Conservation (phyloP, 768 basidiomycete genomes). For the Peribolospora kevripleyi region DNA sequence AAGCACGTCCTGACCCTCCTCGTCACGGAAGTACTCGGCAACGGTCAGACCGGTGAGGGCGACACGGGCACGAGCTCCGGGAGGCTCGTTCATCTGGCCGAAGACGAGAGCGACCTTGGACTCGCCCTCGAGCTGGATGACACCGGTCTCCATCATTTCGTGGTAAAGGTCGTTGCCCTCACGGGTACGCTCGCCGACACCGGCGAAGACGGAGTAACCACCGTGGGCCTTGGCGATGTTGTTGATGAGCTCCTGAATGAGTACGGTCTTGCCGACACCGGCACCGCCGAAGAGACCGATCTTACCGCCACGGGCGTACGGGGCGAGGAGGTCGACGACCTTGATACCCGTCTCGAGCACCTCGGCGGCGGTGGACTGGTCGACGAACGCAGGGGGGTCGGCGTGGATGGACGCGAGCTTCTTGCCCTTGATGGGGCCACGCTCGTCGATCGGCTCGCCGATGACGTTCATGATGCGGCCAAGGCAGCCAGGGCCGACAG, state of each 20-base stretch:
- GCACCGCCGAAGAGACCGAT: constrained; percentile 99
- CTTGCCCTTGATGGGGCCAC: constrained; percentile 92
- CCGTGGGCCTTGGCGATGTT: constrained; percentile 99
- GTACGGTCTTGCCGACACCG: constrained; percentile 99
- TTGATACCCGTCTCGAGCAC: constrained; percentile 99
- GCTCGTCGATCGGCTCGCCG: constrained; percentile 98
- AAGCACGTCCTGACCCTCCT: constrained; percentile 99
- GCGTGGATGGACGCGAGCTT: constrained; percentile 83
- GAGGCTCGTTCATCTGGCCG: constrained; percentile 99
- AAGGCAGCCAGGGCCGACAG: constrained; percentile 78
- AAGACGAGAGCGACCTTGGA: constrained; percentile 99
- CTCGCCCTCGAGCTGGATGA: constrained; percentile 98
- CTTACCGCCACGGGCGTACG: constrained; percentile 99
- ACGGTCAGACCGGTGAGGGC: constrained; percentile 97
- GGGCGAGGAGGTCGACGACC: constrained; percentile 97
- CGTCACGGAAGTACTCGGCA: constrained; percentile 99
- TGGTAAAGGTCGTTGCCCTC: constrained; percentile 99
- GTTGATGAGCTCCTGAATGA: constrained; percentile 98
- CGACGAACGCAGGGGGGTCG: constrained; percentile 88
- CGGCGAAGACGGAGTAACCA: constrained; percentile 74
- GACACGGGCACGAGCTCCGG: constrained; percentile 99
- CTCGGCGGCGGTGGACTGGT: constrained; percentile 96
- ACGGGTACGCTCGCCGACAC: constrained; percentile 99
- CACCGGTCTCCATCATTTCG: constrained; percentile 99
- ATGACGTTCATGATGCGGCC: constrained; percentile 99